These are phyloP conservation scores for Aureobasidium subglaciale DNA, from an alignment of 2,329 filamentous ascomycete genomes.

Conservation along the genomic window DNA sequence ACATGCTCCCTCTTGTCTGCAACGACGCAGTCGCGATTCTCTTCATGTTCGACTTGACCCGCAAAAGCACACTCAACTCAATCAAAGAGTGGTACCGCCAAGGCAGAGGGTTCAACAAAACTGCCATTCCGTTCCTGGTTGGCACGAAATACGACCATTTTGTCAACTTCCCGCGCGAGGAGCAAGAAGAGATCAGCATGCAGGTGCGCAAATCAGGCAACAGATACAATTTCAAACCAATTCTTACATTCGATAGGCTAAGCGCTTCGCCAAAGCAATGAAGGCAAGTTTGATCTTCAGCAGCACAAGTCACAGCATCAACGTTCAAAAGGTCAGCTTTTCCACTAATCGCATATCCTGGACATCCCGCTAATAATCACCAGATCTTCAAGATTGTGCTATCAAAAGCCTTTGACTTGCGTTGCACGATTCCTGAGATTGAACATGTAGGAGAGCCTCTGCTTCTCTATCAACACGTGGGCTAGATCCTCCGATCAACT, in stretches of 20 bases:
- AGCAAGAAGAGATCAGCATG: conserved; percentile 97
- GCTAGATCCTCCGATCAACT: conserved; percentile 10
- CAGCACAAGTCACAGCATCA: conserved; percentile 98
- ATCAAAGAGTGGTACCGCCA: conserved; percentile 99
- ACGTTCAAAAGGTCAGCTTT: conserved; percentile 81
- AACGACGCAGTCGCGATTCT: conserved; percentile 97
- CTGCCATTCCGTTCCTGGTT: conserved; percentile 94
- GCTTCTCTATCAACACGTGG: conserved; percentile 64
- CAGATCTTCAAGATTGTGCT: conserved; percentile 99
- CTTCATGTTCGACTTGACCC: conserved; percentile 98
- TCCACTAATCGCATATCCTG: neutral
- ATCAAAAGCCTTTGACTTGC: conserved; percentile 96
- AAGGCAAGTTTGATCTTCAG: conserved; percentile 95
- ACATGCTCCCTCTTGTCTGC: conserved; percentile 98
- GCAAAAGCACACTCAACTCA: conserved; percentile 96
- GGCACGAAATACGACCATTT: conserved; percentile 99
- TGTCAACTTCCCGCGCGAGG: conserved; percentile 94
- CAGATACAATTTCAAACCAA: neutral
- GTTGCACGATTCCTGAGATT: conserved; percentile 98
- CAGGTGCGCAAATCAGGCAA: conserved; percentile 53
- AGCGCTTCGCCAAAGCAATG: conserved; percentile 97
- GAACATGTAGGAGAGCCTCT: conserved; percentile 96
- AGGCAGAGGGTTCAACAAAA: conserved; percentile 98
- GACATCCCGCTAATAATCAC: neutral
- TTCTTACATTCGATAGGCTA: conserved; percentile 52